These are phyloP conservation scores for Trypanosoma cruzi DNA, from an alignment of 208 protist species.

Conservation along the genomic window DNA sequence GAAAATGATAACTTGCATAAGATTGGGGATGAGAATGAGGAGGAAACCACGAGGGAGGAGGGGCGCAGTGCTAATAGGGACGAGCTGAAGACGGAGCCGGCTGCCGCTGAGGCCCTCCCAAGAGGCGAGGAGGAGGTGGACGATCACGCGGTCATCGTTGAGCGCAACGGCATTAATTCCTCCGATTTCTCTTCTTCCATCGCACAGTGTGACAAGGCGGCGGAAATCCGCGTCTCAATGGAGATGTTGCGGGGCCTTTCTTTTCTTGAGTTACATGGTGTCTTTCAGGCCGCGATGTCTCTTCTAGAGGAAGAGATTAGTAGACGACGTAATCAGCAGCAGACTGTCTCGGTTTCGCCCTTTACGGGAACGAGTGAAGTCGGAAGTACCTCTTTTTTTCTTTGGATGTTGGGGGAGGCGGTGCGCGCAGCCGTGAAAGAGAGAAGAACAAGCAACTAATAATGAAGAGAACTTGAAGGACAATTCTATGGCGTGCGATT, in stretches of 20 bases:
- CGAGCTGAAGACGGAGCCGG: not conserved
- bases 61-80: not conserved
- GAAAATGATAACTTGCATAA: not conserved
- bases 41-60: not conserved
- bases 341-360: not conserved
- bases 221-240: conserved; percentile 2
- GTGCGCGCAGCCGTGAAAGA: not conserved
- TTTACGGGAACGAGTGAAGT: not conserved
- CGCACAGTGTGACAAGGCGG: not conserved
- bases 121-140: not conserved
- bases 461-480: not conserved
- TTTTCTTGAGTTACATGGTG: conserved; percentile 25
- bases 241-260: conserved; percentile 10
- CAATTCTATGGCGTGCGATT: not conserved
- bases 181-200: not conserved
- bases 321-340: conserved; percentile 13
- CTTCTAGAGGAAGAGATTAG: conserved; percentile 18
- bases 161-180: not conserved
- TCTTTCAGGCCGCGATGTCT: conserved; percentile 26
- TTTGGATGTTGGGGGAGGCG: conserved; percentile 4
- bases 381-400: conserved; percentile 7
- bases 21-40: conserved; percentile 14
- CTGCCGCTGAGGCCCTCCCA: not conserved
- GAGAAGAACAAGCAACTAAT: not conserved
- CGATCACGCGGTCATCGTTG: not conserved